Evolutionary conservation across 768 basidiomycete genomes (phyloP).

Genomic region (Butyriboletus loyo): DNA sequence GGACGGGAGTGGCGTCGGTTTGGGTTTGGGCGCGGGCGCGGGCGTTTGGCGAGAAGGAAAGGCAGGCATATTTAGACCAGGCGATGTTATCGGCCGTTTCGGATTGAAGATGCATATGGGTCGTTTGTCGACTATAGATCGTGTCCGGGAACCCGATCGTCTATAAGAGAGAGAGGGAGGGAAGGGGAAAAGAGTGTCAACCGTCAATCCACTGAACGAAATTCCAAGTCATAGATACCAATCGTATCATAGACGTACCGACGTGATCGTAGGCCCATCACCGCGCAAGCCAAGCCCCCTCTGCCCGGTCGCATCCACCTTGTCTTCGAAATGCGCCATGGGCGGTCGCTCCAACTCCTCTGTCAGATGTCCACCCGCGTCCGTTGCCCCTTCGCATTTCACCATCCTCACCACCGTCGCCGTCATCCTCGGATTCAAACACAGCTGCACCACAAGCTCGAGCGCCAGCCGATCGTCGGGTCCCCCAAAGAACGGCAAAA

Average conservation of each 20-base stretch:
- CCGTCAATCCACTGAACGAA: background rate
- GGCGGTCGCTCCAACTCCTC: slow-evolving; percentile 21
- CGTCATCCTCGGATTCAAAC: slow-evolving; percentile 58
- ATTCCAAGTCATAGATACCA: background rate
- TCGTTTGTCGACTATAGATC: slow-evolving; percentile 61
- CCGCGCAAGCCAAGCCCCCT: background rate
- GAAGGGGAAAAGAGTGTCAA: too few relatives aligned
- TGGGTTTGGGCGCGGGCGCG: slow-evolving; percentile 16
- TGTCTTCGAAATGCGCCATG: slow-evolving; percentile 23
- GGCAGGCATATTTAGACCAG: slow-evolving; percentile 64
- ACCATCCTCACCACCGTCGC: slow-evolving; percentile 74
- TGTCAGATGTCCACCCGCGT: background rate
- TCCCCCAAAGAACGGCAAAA: slow-evolving; percentile 92
- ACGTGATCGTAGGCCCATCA: background rate
- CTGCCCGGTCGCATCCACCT: background rate
- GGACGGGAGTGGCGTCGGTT: slow-evolving; percentile 1
- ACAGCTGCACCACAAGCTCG: slow-evolving; percentile 81
- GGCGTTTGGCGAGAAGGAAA: too few relatives aligned
- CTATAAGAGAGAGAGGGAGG: background rate
- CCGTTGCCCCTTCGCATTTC: slow-evolving; percentile 41
- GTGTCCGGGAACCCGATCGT: slow-evolving; percentile 59
- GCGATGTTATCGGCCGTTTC: slow-evolving; percentile 80
- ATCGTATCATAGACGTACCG: slow-evolving; percentile 8
- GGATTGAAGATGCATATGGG: slow-evolving; percentile 67
- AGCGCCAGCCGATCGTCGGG: slow-evolving; percentile 89